Evolutionary conservation across 2,329 filamentous ascomycete species (phyloP).

Genomic region (Phaeophleospora eucalypticola): DNA sequence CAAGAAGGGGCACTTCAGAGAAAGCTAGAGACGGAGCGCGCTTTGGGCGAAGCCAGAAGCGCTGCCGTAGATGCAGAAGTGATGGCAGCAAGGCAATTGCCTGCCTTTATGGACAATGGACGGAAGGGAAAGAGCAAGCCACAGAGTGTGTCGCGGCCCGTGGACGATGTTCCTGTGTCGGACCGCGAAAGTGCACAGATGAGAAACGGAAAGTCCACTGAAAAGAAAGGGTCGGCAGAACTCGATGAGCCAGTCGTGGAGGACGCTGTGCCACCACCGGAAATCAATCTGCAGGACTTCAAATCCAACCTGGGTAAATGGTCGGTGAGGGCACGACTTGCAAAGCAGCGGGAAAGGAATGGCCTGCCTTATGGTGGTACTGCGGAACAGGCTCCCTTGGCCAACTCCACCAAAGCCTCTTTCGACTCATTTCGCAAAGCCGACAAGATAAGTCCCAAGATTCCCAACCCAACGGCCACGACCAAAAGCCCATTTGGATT

Average conservation of each 20-base stretch:
- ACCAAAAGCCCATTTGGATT: neutral
- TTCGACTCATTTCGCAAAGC: conserved; percentile 4
- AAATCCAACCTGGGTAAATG: neutral
- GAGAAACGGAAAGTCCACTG: too few species aligned
- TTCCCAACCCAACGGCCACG: neutral
- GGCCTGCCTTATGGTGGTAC: neutral
- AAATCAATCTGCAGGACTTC: neutral
- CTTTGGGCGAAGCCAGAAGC: too few species aligned
- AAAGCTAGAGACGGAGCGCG: too few species aligned
- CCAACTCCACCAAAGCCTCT: neutral
- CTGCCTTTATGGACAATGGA: too few species aligned
- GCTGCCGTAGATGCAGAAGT: neutral
- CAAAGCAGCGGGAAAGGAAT: neutral
- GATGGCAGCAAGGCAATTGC: too few species aligned
- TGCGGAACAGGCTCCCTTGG: neutral
- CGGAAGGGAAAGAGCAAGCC: too few species aligned
- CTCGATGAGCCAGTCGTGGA: neutral
- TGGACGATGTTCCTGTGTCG: too few species aligned
- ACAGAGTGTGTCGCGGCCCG: too few species aligned
- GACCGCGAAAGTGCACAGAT: too few species aligned
- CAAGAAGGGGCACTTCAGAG: too few species aligned
- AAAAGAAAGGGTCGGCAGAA: too few species aligned
- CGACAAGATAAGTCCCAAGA: neutral
- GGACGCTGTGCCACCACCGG: neutral
- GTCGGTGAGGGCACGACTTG: neutral